Base-by-base conservation (phyloP, 129 eudicot genomes). In the Centella asiatica region DNA sequence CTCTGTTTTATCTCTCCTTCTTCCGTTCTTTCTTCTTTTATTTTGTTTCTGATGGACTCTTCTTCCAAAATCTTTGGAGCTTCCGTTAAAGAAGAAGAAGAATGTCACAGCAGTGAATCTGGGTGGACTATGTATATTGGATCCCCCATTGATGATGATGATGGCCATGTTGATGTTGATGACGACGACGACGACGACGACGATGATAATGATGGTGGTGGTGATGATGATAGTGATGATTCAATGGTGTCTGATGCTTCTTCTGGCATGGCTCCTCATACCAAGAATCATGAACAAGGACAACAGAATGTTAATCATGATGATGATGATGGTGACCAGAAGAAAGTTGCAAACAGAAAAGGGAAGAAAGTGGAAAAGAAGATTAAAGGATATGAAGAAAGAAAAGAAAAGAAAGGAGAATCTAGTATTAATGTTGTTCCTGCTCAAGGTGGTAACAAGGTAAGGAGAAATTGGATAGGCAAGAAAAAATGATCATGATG, bases 171-270 rank as follows among this genome's bases (percentile, higher is more conserved):
- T 54, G 67, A 50, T 32, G 69, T 39, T 12, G 60, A 39, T 51
- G 74, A 15, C 52, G 65, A 6, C 45, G 65, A 46, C 8, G 55
- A 69, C 59, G 72, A 39, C 12, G 53, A 29, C 45, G 78, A 62
- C 31, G 71, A 65, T 2, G 52, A 68, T 32, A 47, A 72, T 11
- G 46, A 45, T 19, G 70, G 59, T 57, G 54, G 59, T 48, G 77
- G 71, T 36, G 83, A 70, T 67, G 74, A 67, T 37, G 82, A 78
- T 23, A 83, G 83, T 64, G 92, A 83, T 76, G 95, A 83, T 65
- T 87, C 95, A 27, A 87, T 87, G 95, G 80, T 87, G 24, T 87
- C 95, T 69, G 95, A 87, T 83, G 95, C 95, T 28, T 87, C 95
- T 64, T 87, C 95, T 20, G 83, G 85, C 29, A 87, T 87, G 40